Evolutionary conservation across 345 rosid species (phyloP).

Genomic region (Alliaria petiolata): DNA sequence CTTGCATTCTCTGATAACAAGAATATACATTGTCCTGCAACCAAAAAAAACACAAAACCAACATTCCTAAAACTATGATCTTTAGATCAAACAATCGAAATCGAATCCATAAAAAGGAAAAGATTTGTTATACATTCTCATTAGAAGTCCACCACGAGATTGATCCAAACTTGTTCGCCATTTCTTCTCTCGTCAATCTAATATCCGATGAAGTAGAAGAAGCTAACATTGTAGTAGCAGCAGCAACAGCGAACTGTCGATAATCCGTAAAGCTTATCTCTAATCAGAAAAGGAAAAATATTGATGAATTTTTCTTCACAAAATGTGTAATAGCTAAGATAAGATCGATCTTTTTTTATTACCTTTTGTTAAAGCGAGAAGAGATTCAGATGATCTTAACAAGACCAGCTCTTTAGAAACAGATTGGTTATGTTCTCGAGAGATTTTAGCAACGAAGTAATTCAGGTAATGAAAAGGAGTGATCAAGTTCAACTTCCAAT

Average conservation of each 20-base stretch:
- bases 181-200: slow-evolving; percentile 48
- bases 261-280: slow-evolving; percentile 56
- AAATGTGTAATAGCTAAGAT: neutral
- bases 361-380: slow-evolving; percentile 58
- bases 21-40: slow-evolving; percentile 57
- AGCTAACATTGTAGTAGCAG: slow-evolving; percentile 69
- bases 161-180: slow-evolving; percentile 44
- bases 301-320: neutral
- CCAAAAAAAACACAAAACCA: slow-evolving; percentile 5
- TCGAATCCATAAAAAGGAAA: neutral
- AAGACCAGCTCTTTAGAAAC: slow-evolving; percentile 35
- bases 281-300: slow-evolving; percentile 24
- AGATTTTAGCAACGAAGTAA: slow-evolving; percentile 48
- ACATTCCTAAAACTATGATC: neutral
- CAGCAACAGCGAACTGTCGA: slow-evolving; percentile 73
- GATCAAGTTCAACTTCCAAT: slow-evolving; percentile 64
- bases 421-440: slow-evolving; percentile 7
- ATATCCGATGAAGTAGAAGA: slow-evolving; percentile 39
- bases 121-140: slow-evolving; percentile 42
- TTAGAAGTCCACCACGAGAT: slow-evolving; percentile 48
- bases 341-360: neutral
- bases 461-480: slow-evolving; percentile 76
- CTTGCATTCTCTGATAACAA: slow-evolving; percentile 55
- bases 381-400: slow-evolving; percentile 46
- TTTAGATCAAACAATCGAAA: neutral